Evolutionary conservation across 2,329 filamentous ascomycete species (phyloP).

Genomic region (Fusarium vanettenii): DNA sequence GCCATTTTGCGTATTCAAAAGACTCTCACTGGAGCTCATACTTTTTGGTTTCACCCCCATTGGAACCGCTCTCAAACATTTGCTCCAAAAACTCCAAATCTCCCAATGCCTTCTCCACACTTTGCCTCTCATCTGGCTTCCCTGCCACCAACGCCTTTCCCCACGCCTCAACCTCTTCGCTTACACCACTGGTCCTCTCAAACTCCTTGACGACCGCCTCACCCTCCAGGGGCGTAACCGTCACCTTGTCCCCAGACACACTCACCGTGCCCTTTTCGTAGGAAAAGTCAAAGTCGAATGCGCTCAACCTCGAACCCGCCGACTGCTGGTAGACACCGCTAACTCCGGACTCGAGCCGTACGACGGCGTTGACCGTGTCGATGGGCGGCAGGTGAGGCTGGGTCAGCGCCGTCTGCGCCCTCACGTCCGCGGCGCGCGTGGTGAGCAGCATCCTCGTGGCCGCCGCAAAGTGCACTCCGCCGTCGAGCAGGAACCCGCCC

Average conservation of each 20-base stretch:
- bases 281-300: slow-evolving; percentile 67
- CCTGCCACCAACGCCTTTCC: slow-evolving; percentile 63
- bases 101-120: slow-evolving; percentile 67
- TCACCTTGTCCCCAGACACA: slow-evolving; percentile 58
- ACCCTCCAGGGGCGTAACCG: slow-evolving; percentile 50
- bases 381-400: slow-evolving; percentile 70
- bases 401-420: slow-evolving; percentile 66
- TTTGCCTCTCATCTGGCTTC: slow-evolving; percentile 61
- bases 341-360: slow-evolving; percentile 64
- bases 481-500: slow-evolving; percentile 82
- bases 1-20: background rate
- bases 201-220: slow-evolving; percentile 55
- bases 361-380: slow-evolving; percentile 72
- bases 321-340: slow-evolving; percentile 68
- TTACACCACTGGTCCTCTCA: slow-evolving; percentile 64
- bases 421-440: slow-evolving; percentile 58
- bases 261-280: slow-evolving; percentile 68
- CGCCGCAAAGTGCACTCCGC: slow-evolving; percentile 78
- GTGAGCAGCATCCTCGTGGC: slow-evolving; percentile 68
- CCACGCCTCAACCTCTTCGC: slow-evolving; percentile 71
- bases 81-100: slow-evolving; percentile 70
- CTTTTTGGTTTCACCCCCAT: slow-evolving; percentile 53
- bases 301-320: slow-evolving; percentile 65
- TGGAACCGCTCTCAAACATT: slow-evolving; percentile 61
- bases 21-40: slow-evolving; percentile 53